phyloP scores from a whole-genome alignment of 1,284 basidiomycete genomes.

The Ceratobasidium papillatum region DNA sequence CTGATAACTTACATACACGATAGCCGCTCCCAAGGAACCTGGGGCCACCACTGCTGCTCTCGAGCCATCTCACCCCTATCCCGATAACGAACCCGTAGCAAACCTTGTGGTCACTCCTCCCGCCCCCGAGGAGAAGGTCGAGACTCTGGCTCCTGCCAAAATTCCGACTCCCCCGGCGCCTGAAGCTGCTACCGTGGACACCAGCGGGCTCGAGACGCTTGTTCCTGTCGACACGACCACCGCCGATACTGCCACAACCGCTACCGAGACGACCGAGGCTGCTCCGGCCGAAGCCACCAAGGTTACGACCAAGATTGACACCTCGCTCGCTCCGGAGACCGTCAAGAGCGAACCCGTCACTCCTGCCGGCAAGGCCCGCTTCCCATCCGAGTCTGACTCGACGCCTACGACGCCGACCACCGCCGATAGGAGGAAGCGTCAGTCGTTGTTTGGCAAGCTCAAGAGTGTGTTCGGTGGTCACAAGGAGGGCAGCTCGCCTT shows the following conservation, averaged over 20 bases:
- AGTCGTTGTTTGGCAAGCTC: slow-evolving; percentile 49
- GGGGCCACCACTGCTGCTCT: slow-evolving; percentile 15
- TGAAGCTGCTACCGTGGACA: not conserved
- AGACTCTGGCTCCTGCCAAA: not conserved
- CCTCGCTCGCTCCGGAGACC: slow-evolving; percentile 3
- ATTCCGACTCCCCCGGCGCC: not conserved
- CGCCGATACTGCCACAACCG: not conserved
- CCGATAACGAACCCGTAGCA: not conserved
- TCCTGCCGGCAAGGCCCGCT: slow-evolving; percentile 22
- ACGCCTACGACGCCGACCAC: not conserved
- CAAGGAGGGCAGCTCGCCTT: slow-evolving; percentile 29
- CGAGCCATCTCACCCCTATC: slow-evolving; percentile 30
- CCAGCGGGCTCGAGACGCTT: not conserved
- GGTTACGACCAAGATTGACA: slow-evolving; percentile 26
- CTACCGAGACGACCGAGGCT: not conserved
- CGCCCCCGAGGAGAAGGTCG: slow-evolving; percentile 6
- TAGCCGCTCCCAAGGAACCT: slow-evolving; percentile 29
- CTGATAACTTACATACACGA: slow-evolving; percentile 1
- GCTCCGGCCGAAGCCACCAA: slow-evolving; percentile 4
- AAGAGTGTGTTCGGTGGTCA: slow-evolving; percentile 46
- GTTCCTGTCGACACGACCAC: not conserved
- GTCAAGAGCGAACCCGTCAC: slow-evolving; percentile 28
- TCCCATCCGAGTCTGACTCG: slow-evolving; percentile 19
- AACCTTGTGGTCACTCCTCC: slow-evolving; percentile 10
- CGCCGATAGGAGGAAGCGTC: slow-evolving; percentile 47